Evolutionary conservation across 768 basidiomycete species (phyloP), one percentile per base, ranked within the genome.

Genomic region (Mycena haematopus): DNA sequence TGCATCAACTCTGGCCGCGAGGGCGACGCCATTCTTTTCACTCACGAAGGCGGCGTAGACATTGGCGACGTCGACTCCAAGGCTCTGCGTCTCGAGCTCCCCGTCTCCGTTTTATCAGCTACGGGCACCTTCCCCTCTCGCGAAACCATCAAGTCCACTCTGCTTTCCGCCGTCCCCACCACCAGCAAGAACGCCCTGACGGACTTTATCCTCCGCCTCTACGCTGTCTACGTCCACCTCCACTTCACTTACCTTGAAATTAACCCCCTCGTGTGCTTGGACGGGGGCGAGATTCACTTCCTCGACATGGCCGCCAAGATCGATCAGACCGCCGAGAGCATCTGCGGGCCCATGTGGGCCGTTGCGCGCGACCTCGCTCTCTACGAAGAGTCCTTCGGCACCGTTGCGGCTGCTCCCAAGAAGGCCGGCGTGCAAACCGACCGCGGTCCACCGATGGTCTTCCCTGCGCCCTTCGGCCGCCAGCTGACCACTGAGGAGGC

Each of bases 191-290:
- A 95, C 65, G 92, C 93, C 35, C 89, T 99, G 64, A 86, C 92
- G 71, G 96, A 99, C 80, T 99, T 98, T 81, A 83, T 99, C 73
- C 83, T 91, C 77, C 87, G 96, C 63, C 88, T 99, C 29, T 99
- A 99, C 86, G 89, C 90, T 65, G 95, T 98, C 71, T 99, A 99
- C 76, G 96, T 95, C 69, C 95, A 99, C 76, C 91, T 99, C 56
- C 97, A 99, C 84, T 99, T 98, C 74, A 95, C 97, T 22, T 99
- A 99, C 82, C 93, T 99, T 73, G 96, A 99, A 80, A 99, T 99
- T 79, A 99, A 99, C 85, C 97, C 97, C 45, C 87, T 99, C 58
- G 90, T 99, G 72, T 92, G 93, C 74, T 88, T 98, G 71, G 95
- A 97, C 74, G 88, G 84, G 60, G 88, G 85, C 66, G 79, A 82